Conservation (phyloP, 2,329 filamentous ascomycete genomes). For the Botrytis fabae region DNA sequence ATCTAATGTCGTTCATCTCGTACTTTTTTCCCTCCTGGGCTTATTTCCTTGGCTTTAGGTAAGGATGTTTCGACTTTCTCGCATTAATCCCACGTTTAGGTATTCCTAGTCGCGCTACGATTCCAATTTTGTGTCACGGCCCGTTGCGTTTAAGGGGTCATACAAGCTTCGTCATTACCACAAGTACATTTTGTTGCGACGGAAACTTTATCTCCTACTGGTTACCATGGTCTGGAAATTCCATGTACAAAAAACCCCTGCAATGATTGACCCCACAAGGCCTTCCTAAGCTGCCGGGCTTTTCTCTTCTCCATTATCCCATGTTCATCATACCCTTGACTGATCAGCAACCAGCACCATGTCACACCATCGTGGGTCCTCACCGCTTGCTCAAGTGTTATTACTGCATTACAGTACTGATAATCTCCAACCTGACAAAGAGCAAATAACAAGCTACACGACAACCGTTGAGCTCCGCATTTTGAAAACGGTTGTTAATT, state of each 20-base stretch:
- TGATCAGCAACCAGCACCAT: conserved; percentile 22
- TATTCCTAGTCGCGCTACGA: conserved; percentile 12
- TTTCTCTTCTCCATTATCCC: conserved; percentile 10
- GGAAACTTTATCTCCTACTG: conserved; percentile 19
- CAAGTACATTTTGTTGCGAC: conserved; percentile 3
- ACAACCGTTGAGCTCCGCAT: conserved; percentile 24
- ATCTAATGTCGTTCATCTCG: conserved; percentile 1
- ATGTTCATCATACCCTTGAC: conserved; percentile 19
- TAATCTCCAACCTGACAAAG: conserved; percentile 17
- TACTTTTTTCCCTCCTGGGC: not conserved
- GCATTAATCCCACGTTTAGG: conserved; percentile 15
- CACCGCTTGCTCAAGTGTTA: conserved; percentile 21
- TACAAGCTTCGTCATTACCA: conserved; percentile 20
- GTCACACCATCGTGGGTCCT: conserved; percentile 20
- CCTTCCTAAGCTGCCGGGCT: conserved; percentile 14
- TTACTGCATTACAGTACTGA: conserved; percentile 22
- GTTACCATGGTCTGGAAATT: conserved; percentile 18
- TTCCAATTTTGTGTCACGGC: conserved; percentile 20
- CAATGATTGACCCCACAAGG: conserved; percentile 12
- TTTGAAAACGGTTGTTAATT: conserved; percentile 18
- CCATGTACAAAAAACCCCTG: conserved; percentile 15
- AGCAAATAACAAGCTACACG: conserved; percentile 11
- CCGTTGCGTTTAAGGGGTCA: conserved; percentile 22
- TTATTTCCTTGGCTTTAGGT: conserved; percentile 3
- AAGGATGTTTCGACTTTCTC: conserved; percentile 10